Conservation (phyloP, 345 rosid genomes). For the Sapria himalayana region DNA sequence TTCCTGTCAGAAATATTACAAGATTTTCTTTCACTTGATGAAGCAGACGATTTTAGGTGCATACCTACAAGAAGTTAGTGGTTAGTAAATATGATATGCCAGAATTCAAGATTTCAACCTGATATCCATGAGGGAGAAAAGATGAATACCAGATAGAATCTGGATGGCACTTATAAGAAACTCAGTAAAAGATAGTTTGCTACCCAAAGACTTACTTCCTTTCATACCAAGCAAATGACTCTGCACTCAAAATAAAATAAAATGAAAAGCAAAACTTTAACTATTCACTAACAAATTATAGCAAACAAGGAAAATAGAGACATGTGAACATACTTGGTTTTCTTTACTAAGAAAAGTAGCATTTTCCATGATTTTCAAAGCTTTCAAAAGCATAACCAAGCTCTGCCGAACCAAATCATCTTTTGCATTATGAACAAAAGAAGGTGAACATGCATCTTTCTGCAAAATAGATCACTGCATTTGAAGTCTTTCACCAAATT, state of each 20-base stretch:
- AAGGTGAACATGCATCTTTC: conserved; percentile 15
- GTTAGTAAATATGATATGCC: too few relatives aligned
- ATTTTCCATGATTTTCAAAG: conserved; percentile 92
- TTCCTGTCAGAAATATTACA: conserved; percentile 18
- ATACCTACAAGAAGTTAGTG: too few relatives aligned
- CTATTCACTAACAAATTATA: conserved; percentile 4
- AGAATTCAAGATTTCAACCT: too few relatives aligned
- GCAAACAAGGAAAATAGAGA: background rate
- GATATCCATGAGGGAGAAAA: too few relatives aligned
- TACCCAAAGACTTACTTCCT: conserved; percentile 24
- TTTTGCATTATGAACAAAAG: conserved; percentile 17
- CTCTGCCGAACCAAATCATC: conserved; percentile 23
- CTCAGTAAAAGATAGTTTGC: conserved; percentile 28
- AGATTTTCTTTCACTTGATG: conserved; percentile 9
- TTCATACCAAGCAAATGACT: conserved; percentile 70
- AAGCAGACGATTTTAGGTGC: conserved; percentile 15
- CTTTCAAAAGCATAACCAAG: conserved; percentile 44
- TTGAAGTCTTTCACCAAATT: too few relatives aligned
- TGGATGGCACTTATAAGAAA: conserved; percentile 36
- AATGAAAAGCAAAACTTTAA: conserved; percentile 4
- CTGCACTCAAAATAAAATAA: conserved; percentile 16
- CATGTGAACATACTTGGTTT: conserved; percentile 50
- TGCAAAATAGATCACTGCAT: too few relatives aligned
- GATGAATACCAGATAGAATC: conserved; percentile 83
- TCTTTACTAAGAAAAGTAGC: conserved; percentile 73